Conservation (phyloP, 192 early-diverging fungal species). For the Linderina pennispora region DNA sequence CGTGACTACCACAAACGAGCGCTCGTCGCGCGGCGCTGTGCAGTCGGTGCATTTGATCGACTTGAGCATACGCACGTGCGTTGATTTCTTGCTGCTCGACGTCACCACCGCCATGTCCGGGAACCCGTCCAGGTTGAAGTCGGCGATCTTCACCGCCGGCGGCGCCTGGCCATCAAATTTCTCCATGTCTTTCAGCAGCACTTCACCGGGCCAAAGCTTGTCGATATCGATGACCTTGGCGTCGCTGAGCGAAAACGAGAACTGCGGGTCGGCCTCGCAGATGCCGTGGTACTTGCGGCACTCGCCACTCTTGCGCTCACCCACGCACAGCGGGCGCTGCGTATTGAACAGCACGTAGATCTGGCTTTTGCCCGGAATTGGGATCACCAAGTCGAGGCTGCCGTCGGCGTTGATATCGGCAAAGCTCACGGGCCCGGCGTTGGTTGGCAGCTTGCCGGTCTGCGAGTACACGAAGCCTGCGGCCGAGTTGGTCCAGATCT, state of each 20-base stretch:
- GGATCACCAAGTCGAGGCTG: constrained; percentile 76
- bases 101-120: constrained; percentile 75
- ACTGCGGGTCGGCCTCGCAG: constrained; percentile 66
- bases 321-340: constrained; percentile 72
- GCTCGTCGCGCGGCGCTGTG: constrained; percentile 48
- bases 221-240: constrained; percentile 26
- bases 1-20: constrained; percentile 58
- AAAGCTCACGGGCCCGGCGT: constrained; percentile 75
- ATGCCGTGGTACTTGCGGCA: constrained; percentile 64
- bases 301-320: constrained; percentile 19
- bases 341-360: constrained; percentile 77
- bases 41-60: constrained; percentile 55
- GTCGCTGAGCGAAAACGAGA: constrained; percentile 34
- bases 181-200: constrained; percentile 38
- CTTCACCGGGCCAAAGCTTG: constrained; percentile 43
- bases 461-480: constrained; percentile 62
- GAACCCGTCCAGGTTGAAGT: constrained; percentile 88
- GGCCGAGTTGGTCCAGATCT: constrained; percentile 71
- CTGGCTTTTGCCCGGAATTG: constrained; percentile 51
- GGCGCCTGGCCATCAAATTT: constrained; percentile 52
- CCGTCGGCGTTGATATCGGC: constrained; percentile 95
- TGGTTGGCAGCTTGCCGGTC: constrained; percentile 53
- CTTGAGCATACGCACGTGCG: constrained; percentile 58
- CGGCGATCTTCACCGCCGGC: constrained; percentile 58
- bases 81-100: constrained; percentile 19